Base-by-base conservation (phyloP, 495 filamentous ascomycete species). In the Articulospora tetracladia region DNA sequence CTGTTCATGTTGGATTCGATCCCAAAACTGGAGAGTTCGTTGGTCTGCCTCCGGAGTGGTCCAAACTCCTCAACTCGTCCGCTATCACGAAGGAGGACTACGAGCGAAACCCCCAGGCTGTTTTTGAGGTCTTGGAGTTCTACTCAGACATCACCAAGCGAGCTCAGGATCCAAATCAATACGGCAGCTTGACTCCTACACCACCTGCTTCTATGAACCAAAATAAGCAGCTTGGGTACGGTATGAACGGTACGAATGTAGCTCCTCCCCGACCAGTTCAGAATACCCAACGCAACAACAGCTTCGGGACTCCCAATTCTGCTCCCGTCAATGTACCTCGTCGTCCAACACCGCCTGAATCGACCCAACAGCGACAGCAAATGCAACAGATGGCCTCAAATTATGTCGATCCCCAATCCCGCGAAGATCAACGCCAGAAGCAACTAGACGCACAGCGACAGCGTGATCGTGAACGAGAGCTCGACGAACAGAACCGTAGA, bases 81-180 rank as follows among this genome's bases (percentile, higher is more conserved):
- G 94, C 94, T 28, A 95, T 98, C 66, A 97, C 94, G 26, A 94
- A 95, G 73, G 94, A 97, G 66, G 94, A 98, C 72, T 96, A 97
- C 74, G 88, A 93, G 74, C 91, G 93, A 69, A 97, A 98, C 65
- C 94, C 94, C n/a, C 90, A 97, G 73, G 95, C 93, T 22, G 94
- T 98, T 20, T 92, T 98, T 55, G 94, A 98, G 71, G 95, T 96
- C 32, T 79, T 98, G 27, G 90, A 97, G 69, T 98, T 98, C 74
- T 98, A 98, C 78, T 92, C 93, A 0, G 93, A 98, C 72, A 90
- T 96, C 69, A 90, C 89, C 53, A 93, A 93, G 79, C 83, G 91
- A 36, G 84, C 87, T 57, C 86, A 96, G 62, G 86, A 97, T 66
- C 89, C 89, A 2, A 81, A 88, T 60, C 81, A 83, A 59, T 96